Conservation (phyloP, 2,329 filamentous ascomycete genomes). For the Annulohypoxylon truncatum region DNA sequence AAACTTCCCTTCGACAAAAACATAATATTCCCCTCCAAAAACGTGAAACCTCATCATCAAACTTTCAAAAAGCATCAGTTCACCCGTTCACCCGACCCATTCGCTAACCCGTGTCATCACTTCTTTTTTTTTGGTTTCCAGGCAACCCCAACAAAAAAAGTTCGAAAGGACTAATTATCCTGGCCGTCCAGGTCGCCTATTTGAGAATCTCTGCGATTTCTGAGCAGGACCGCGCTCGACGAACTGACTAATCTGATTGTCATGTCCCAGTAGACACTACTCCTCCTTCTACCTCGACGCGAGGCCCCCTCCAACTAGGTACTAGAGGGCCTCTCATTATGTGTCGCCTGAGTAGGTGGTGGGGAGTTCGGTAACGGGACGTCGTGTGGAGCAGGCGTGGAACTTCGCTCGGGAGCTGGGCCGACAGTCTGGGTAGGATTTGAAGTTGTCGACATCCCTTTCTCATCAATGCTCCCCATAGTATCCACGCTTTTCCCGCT, state of each 20-base stretch:
- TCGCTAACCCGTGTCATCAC: conserved; percentile 13
- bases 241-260: conserved; percentile 27
- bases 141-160: conserved; percentile 8
- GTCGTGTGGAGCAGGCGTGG: conserved; percentile 41
- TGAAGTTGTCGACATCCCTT: conserved; percentile 23
- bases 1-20: conserved; percentile 3
- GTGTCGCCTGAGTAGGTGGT: conserved; percentile 44
- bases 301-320: conserved; percentile 40
- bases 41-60: conserved; percentile 29
- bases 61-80: conserved; percentile 11
- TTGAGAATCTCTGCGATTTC: conserved; percentile 12
- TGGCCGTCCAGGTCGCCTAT: conserved; percentile 4
- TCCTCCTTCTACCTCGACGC: conserved; percentile 12
- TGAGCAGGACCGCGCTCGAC: conserved; percentile 5
- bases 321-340: conserved; percentile 42
- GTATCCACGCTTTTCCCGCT: conserved; percentile 63
- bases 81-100: conserved; percentile 13
- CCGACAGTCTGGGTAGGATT: conserved; percentile 11
- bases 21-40: conserved; percentile 7
- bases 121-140: conserved; percentile 10
- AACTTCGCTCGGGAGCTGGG: conserved; percentile 12
- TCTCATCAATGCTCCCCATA: conserved; percentile 57
- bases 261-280: conserved; percentile 22
- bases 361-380: conserved; percentile 47
- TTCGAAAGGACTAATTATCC: conserved; percentile 18